These are phyloP conservation scores for Phymatotrichopsis omnivora DNA, from an alignment of 2,329 filamentous ascomycete genomes.

Conservation along the genomic window DNA sequence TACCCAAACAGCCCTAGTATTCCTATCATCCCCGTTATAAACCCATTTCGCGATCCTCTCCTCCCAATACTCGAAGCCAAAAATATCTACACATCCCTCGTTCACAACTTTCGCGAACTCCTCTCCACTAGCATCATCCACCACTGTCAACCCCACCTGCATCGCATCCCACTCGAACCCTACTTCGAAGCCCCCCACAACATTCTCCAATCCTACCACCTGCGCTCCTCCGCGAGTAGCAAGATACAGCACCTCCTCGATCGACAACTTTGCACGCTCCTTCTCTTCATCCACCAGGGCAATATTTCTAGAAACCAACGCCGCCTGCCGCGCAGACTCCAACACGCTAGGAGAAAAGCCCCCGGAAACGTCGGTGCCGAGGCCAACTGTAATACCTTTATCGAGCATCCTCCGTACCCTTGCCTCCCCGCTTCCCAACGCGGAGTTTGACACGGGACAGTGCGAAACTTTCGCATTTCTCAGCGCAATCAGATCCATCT, in stretches of 20 bases:
- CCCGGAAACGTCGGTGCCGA: slow-evolving; percentile 86
- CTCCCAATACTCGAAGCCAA: slow-evolving; percentile 77
- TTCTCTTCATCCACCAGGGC: slow-evolving; percentile 44
- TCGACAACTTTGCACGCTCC: slow-evolving; percentile 56
- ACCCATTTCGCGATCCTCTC: slow-evolving; percentile 89
- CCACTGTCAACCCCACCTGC: slow-evolving; percentile 54
- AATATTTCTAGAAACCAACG: slow-evolving; percentile 64
- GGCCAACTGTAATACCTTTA: slow-evolving; percentile 63
- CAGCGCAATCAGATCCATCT: slow-evolving; percentile 53
- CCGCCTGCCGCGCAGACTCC: slow-evolving; percentile 71
- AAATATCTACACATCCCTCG: slow-evolving; percentile 66
- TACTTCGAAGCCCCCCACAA: slow-evolving; percentile 69
- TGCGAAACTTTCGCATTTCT: slow-evolving; percentile 62
- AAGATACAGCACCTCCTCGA: slow-evolving; percentile 77
- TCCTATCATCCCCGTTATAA: slow-evolving; percentile 85
- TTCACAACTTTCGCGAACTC: slow-evolving; percentile 27
- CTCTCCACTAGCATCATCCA: slow-evolving; percentile 36
- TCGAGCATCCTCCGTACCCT: slow-evolving; percentile 65
- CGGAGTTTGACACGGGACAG: slow-evolving; percentile 78
- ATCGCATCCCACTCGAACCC: slow-evolving; percentile 91
- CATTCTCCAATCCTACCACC: slow-evolving; percentile 62
- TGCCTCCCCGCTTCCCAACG: slow-evolving; percentile 68
- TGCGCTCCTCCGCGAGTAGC: slow-evolving; percentile 79
- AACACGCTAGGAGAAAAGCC: slow-evolving; percentile 76
- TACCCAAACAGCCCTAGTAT: slow-evolving; percentile 83